These are phyloP conservation scores for Tolypocladium sp. DNA, from an alignment of 2,329 filamentous ascomycete genomes.

Conservation along the genomic window DNA sequence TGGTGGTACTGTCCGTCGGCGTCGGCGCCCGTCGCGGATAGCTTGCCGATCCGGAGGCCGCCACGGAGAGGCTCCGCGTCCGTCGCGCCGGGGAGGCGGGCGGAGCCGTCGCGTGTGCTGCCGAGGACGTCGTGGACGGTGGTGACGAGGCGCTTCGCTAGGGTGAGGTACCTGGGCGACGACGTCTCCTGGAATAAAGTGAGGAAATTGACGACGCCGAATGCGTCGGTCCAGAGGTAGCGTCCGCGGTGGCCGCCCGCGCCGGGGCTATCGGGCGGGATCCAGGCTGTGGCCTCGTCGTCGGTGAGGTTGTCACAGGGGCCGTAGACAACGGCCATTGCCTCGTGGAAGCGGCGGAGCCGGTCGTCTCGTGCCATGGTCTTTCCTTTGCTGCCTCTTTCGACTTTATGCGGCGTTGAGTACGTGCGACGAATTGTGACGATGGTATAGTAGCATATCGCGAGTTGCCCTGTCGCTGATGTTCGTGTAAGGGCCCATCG, in stretches of 20 bases:
- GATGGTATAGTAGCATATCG: neutral
- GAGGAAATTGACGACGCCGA: constrained; percentile 49
- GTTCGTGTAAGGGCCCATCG: neutral
- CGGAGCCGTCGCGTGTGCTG: constrained; percentile 35
- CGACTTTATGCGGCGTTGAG: neutral
- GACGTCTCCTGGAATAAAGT: constrained; percentile 36
- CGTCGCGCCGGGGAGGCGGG: constrained; percentile 40
- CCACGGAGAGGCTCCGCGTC: constrained; percentile 41
- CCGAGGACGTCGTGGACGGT: constrained; percentile 45
- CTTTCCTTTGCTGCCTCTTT: neutral
- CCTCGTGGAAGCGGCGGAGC: constrained; percentile 18
- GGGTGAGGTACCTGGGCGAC: constrained; percentile 30
- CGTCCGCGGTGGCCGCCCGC: constrained; percentile 47
- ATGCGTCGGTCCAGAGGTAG: constrained; percentile 53
- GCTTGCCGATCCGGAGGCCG: constrained; percentile 49
- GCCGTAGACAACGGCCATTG: constrained; percentile 29
- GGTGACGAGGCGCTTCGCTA: constrained; percentile 37
- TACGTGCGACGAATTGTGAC: neutral
- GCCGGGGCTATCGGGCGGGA: constrained; percentile 30
- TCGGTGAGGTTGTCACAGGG: constrained; percentile 13
- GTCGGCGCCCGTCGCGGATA: constrained; percentile 35
- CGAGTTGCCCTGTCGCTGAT: neutral
- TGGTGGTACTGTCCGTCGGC: constrained; percentile 54
- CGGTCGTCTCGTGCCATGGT: neutral
- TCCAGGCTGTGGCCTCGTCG: constrained; percentile 27